Evolutionary conservation across 192 early-diverging fungal species (phyloP), one percentile per base, ranked within the genome.

Genomic region (Linnemannia zychae): DNA sequence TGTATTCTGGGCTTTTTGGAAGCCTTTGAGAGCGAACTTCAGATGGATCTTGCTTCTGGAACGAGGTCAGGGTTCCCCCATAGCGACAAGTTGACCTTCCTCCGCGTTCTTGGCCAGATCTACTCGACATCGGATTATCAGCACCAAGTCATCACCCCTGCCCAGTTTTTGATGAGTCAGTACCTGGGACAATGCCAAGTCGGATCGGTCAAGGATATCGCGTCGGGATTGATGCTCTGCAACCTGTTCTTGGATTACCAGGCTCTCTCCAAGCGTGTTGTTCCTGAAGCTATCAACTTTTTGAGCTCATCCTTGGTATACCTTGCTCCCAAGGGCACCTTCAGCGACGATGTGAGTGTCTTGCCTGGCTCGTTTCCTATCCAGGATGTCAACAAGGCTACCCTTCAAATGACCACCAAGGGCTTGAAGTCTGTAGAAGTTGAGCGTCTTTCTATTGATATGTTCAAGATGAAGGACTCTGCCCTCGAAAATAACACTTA

Each of bases 91-190:
- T 60, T 98, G 40, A 88, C 93, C 34, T 84, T 92, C 57, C 86
- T 98, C 69, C 91, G 94, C 38, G 74, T 94, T 37, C 82, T 98
- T 66, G 92, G 90, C 1, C 91, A 93, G 44, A 88, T 99, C 13
- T 98, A 96, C 86, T 97, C 98, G 3, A 93, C 96, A n/a, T 97
- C 98, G 0, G 98, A 99, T 92, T 93, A 94, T 49, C 91, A 93
- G 75, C 97, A 99, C 83, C 84, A 93, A 9, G 93, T 99, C 7
- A 89, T 95, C 9, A 99, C 98, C 3, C 98, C 98, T 17, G 92
- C 96, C 48, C 89, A 95, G 68, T 77, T 98, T 4, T 87, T 96
- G n/a, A 93, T 98, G 85, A 88, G 89, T 50, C 94, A 97, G 87
- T 96, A 92, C 75, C 88, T 99, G 4, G 77, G 88, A 37, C 94